Conservation (phyloP, 1,139 yeast genomes). For the Protomyces macrosporus region DNA sequence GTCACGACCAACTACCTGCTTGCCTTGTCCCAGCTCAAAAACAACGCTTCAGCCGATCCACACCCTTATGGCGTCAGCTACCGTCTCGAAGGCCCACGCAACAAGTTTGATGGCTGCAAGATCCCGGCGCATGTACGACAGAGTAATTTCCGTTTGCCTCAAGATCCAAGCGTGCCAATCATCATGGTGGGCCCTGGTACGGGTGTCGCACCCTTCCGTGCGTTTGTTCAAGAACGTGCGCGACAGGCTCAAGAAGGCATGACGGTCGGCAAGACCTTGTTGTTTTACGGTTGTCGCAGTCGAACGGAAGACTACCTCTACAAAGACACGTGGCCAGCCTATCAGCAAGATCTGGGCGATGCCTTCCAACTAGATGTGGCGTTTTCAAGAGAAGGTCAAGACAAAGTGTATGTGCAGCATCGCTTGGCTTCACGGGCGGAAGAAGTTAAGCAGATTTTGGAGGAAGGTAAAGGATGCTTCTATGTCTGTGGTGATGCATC, state of each 20-base stretch:
- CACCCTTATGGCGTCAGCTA: constrained; percentile 50
- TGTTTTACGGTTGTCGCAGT: constrained; percentile 60
- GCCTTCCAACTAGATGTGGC: constrained; percentile 72
- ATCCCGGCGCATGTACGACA: constrained; percentile 91
- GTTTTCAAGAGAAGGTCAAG: constrained; percentile 63
- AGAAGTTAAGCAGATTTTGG: constrained; percentile 45
- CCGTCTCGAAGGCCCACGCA: constrained; percentile 77
- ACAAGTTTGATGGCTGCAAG: constrained; percentile 49
- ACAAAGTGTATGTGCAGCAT: constrained; percentile 87
- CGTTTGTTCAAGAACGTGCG: constrained; percentile 79
- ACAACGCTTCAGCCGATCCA: constrained; percentile 42
- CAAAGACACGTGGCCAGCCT: constrained; percentile 40
- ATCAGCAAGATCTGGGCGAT: constrained; percentile 58
- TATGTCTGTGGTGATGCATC: constrained; percentile 98
- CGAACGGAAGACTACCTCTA: constrained; percentile 32
- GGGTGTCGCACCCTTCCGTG: constrained; percentile 96
- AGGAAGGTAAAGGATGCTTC: constrained; percentile 67
- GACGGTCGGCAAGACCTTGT: constrained; percentile 63
- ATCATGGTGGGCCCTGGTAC: constrained; percentile 97
- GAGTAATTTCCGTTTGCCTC: constrained; percentile 91
- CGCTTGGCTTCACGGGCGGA: constrained; percentile 54
- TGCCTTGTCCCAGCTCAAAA: constrained; percentile 59
- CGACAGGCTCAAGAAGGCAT: constrained; percentile 45
- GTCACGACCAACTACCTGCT: constrained; percentile 86
- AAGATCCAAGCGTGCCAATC: constrained; percentile 74